These are phyloP conservation scores for Sporothrix pseudoabietina DNA, from an alignment of 2,329 filamentous ascomycete genomes.

Conservation along the genomic window DNA sequence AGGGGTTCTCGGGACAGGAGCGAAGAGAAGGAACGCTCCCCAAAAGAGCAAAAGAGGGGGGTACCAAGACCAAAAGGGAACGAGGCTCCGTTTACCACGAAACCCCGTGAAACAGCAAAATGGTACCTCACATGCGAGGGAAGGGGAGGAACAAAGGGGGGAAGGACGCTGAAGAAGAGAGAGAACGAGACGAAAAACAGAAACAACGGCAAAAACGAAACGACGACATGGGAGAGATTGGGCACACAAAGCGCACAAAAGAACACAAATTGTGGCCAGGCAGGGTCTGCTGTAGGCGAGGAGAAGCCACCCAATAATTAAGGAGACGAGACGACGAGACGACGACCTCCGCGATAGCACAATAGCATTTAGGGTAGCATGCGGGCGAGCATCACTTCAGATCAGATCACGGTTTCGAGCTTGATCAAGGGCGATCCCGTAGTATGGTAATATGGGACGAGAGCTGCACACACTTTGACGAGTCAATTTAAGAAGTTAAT, in stretches of 20 bases:
- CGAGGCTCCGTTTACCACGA: slow-evolving; percentile 18
- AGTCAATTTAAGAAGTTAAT: not conserved
- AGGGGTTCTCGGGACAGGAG: not conserved
- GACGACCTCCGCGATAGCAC: not conserved
- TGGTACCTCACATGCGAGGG: not conserved
- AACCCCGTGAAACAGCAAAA: slow-evolving; percentile 22
- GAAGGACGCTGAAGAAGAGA: not conserved
- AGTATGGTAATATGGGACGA: not conserved
- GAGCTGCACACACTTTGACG: not conserved
- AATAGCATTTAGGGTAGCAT: slow-evolving; percentile 1
- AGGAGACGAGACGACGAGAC: not conserved
- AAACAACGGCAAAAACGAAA: not conserved
- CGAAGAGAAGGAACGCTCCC: not conserved
- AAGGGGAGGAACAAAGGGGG: not conserved
- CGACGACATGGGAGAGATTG: not conserved
- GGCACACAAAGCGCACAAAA: not conserved
- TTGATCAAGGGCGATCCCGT: slow-evolving; percentile 4
- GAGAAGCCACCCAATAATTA: not conserved
- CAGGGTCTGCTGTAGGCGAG: not conserved
- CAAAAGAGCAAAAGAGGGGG: not conserved
- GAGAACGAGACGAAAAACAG: not conserved
- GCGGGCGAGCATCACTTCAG: slow-evolving; percentile 12
- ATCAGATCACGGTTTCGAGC: slow-evolving; percentile 18
- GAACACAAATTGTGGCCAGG: not conserved
- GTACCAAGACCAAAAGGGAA: not conserved